Evolutionary conservation across 495 filamentous ascomycete genomes (phyloP).

Genomic region (Xylaria intraflava): DNA sequence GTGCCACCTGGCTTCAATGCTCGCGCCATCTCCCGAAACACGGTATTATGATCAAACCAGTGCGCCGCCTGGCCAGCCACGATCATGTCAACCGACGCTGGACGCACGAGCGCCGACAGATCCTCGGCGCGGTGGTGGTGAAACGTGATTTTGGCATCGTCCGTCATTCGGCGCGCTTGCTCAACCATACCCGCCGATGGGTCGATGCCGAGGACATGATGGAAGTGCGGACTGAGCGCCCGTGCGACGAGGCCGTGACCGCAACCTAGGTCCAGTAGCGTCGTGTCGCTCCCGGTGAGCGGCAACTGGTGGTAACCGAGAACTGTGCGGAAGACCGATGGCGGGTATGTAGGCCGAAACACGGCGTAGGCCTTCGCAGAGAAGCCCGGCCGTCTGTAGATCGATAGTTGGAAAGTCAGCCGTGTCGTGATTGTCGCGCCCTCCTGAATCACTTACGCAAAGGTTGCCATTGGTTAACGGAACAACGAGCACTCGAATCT

Average conservation of each 20-base stretch:
- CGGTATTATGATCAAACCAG: slow-evolving; percentile 52
- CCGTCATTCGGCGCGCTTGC: slow-evolving; percentile 40
- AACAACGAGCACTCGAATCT: neutral
- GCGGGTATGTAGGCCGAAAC: slow-evolving; percentile 59
- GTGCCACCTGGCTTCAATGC: slow-evolving; percentile 50
- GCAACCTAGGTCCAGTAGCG: slow-evolving; percentile 54
- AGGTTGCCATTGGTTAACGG: slow-evolving; percentile 37
- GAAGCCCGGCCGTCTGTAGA: slow-evolving; percentile 37
- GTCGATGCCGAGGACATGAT: slow-evolving; percentile 46
- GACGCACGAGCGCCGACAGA: slow-evolving; percentile 37
- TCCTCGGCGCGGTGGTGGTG: slow-evolving; percentile 44
- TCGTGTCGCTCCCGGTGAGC: slow-evolving; percentile 21
- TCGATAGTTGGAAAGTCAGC: slow-evolving; percentile 9
- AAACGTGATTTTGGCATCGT: slow-evolving; percentile 42
- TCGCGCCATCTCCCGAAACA: slow-evolving; percentile 50
- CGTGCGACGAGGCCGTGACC: slow-evolving; percentile 55
- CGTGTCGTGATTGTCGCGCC: no score
- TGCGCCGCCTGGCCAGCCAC: slow-evolving; percentile 58
- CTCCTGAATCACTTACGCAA: slow-evolving; percentile 37
- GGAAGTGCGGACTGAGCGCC: slow-evolving; percentile 45
- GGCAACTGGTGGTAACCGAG: slow-evolving; percentile 45
- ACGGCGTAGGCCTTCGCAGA: slow-evolving; percentile 51
- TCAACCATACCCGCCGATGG: slow-evolving; percentile 53
- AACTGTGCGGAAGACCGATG: slow-evolving; percentile 45
- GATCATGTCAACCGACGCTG: slow-evolving; percentile 47